phyloP scores from a whole-genome alignment of 2,329 filamentous ascomycete species.

The Neofusicoccum cordaticola region DNA sequence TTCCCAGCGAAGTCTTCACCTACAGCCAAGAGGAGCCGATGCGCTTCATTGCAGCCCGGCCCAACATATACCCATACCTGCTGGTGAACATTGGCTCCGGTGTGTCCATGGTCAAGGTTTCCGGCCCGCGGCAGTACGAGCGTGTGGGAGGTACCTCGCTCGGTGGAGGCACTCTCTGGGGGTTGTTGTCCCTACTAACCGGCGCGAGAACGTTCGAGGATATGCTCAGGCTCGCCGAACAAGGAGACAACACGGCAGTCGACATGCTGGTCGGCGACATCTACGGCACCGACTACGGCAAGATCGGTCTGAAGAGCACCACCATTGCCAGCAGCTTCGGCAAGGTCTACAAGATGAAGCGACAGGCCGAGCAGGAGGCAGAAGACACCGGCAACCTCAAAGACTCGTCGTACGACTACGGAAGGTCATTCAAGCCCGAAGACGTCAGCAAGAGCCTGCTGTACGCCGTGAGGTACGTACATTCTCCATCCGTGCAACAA shows the following conservation, averaged over 20 bases:
- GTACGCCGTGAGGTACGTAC: constrained; percentile 71
- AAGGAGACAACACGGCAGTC: constrained; percentile 87
- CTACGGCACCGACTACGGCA: constrained; percentile 91
- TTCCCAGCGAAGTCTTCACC: constrained; percentile 94
- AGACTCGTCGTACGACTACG: constrained; percentile 30
- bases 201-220: constrained; percentile 96
- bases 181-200: constrained; percentile 83
- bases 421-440: constrained; percentile 66
- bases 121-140: constrained; percentile 78
- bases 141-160: constrained; percentile 93
- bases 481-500: not conserved
- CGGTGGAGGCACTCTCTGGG: constrained; percentile 97
- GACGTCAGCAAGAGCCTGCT: constrained; percentile 89
- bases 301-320: constrained; percentile 92
- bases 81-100: constrained; percentile 98
- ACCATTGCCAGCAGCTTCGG: constrained; percentile 96
- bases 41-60: constrained; percentile 73
- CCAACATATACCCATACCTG: constrained; percentile 93
- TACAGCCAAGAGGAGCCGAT: constrained; percentile 83
- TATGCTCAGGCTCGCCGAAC: constrained; percentile 88
- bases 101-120: constrained; percentile 96
- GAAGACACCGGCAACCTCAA: constrained; percentile 63
- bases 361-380: constrained; percentile 73
- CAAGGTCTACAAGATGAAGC: constrained; percentile 92
- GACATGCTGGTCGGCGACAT: constrained; percentile 98